A percentile compares a stretch with the other conserved stretches of the same genome.
phyloP scores from a whole-genome alignment of 768 basidiomycete genomes.

The Ramaria sp. region DNA sequence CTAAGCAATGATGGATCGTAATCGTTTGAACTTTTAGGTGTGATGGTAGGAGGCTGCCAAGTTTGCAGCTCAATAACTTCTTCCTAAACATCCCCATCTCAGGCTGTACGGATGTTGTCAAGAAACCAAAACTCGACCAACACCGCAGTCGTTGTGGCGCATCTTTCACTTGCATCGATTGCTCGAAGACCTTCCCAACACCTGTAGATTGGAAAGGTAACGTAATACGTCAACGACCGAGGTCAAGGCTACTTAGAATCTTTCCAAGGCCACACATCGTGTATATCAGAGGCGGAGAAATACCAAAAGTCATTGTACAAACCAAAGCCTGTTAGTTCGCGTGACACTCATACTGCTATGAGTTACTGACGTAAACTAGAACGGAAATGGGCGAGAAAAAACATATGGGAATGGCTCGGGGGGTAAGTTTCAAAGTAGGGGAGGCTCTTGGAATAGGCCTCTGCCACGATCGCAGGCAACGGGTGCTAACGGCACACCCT shows the following conservation, averaged over 20 bases:
- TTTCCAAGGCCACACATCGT: slow-evolving; percentile 48
- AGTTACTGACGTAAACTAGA: neutral
- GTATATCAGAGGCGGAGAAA: slow-evolving; percentile 87
- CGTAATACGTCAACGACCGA: neutral
- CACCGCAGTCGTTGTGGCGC: slow-evolving; percentile 52
- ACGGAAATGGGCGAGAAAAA: slow-evolving; percentile 2
- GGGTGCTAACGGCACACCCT: slow-evolving; percentile 62
- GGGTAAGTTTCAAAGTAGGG: slow-evolving; percentile 16
- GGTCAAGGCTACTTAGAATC: neutral
- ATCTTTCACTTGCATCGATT: slow-evolving; percentile 80
- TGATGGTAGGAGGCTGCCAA: slow-evolving; percentile 40
- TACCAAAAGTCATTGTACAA: slow-evolving; percentile 84
- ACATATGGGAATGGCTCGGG: slow-evolving; percentile 2
- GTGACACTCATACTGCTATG: neutral
- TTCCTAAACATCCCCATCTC: slow-evolving; percentile 1
- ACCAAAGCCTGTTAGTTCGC: slow-evolving; percentile 38
- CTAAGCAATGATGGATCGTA: slow-evolving; percentile 11
- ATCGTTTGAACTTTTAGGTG: slow-evolving; percentile 35
- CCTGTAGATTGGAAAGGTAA: slow-evolving; percentile 62
- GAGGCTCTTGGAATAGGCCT: slow-evolving; percentile 25
- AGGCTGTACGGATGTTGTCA: slow-evolving; percentile 82
- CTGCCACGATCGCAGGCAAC: slow-evolving; percentile 23
- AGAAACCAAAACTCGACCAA: slow-evolving; percentile 87
- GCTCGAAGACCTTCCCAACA: slow-evolving; percentile 69
- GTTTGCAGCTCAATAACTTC: neutral